Evolutionary conservation across 306 rosid species (phyloP).

Genomic region (Vicia villosa): DNA sequence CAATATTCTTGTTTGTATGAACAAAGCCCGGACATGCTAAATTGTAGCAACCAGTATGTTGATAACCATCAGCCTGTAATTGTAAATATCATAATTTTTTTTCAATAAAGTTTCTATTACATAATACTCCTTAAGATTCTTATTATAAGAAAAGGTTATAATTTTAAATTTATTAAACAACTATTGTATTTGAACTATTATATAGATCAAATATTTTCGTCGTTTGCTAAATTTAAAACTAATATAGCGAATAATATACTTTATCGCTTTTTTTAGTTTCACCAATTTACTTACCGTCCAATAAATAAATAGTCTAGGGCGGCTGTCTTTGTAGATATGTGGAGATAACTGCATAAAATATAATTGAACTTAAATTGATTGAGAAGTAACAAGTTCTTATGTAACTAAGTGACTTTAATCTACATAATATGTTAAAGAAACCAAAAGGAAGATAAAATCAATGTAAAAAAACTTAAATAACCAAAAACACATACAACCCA

Average conservation of each 20-base stretch:
- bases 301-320: slow-evolving; percentile 80
- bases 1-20: slow-evolving; percentile 76
- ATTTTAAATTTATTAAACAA: too few relatives aligned
- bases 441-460: too few relatives aligned
- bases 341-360: slow-evolving; percentile 73
- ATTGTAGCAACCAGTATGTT: slow-evolving; percentile 90
- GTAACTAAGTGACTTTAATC: too few relatives aligned
- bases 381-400: background rate
- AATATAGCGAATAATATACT: background rate
- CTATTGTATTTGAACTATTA: background rate
- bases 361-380: slow-evolving; percentile 43
- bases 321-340: slow-evolving; percentile 76
- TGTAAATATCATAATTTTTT: background rate
- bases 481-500: too few relatives aligned
- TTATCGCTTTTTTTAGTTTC: background rate
- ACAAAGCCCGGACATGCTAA: slow-evolving; percentile 85
- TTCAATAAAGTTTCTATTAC: background rate
- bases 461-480: too few relatives aligned
- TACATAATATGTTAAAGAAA: too few relatives aligned
- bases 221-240: too few relatives aligned
- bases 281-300: slow-evolving; percentile 18
- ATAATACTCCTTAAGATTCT: too few relatives aligned
- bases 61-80: slow-evolving; percentile 80
- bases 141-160: too few relatives aligned
- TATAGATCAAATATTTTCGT: background rate